Conservation (phyloP, 306 rosid species). For the Fragaria nilgerrensis region DNA sequence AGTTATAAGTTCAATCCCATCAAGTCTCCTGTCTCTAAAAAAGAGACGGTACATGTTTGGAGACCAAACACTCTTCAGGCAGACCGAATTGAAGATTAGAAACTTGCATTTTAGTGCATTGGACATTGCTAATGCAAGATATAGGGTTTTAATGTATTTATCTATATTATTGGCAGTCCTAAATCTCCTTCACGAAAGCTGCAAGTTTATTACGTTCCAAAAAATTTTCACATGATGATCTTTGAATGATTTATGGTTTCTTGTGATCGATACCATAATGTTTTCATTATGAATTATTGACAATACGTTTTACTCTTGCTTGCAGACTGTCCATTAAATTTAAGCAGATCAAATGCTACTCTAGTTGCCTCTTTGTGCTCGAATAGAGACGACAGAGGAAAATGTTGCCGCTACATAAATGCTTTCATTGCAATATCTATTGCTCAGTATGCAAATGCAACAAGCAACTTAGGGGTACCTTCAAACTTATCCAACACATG, state of each 20-base stretch:
- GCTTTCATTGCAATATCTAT: slow-evolving; percentile 79
- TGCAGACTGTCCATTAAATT: slow-evolving; percentile 93
- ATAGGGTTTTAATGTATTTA: neutral
- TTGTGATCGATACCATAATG: neutral
- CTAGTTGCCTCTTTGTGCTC: slow-evolving; percentile 77
- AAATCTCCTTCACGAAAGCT: neutral
- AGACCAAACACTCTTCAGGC: neutral
- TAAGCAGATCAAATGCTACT: slow-evolving; percentile 74
- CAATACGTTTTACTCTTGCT: slow-evolving; percentile 30
- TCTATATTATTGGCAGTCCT: neutral
- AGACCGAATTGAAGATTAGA: neutral
- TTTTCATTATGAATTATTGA: slow-evolving; percentile 14
- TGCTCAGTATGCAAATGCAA: slow-evolving; percentile 73
- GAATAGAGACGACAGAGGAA: slow-evolving; percentile 59
- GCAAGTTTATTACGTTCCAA: neutral
- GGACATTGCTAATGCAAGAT: neutral
- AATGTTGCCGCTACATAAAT: slow-evolving; percentile 93
- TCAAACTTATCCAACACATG: slow-evolving; percentile 58
- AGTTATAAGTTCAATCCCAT: neutral
- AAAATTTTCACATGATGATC: neutral
- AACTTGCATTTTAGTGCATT: neutral
- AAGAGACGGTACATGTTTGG: neutral
- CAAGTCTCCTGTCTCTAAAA: neutral
- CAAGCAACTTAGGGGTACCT: slow-evolving; percentile 76
- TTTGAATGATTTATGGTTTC: neutral